Evolutionary conservation across 179 eudicot genomes (phyloP).

Genomic region (Beta corolliflora): DNA sequence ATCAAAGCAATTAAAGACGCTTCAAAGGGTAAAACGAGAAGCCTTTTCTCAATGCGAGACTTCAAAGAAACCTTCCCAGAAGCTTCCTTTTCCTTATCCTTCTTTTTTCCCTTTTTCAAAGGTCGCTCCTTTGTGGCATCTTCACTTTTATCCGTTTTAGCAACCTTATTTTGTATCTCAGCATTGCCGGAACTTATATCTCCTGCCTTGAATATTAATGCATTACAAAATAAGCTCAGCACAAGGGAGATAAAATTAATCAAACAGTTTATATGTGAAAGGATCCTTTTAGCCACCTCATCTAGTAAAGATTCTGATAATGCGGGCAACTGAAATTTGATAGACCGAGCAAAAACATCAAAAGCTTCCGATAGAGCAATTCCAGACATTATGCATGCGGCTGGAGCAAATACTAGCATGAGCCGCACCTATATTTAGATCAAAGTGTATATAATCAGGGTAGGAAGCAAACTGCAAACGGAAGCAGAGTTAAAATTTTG

Average conservation of each 20-base stretch:
- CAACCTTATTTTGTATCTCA: slow-evolving; percentile 45
- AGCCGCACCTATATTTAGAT: slow-evolving; percentile 70
- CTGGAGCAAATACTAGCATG: slow-evolving; percentile 99
- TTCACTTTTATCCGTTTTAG: slow-evolving; percentile 61
- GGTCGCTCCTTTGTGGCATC: slow-evolving; percentile 55
- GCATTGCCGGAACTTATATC: slow-evolving; percentile 46
- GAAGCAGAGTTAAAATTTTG: background rate
- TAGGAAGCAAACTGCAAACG: background rate
- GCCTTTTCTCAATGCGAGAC: slow-evolving; percentile 62
- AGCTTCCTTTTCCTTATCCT: slow-evolving; percentile 66
- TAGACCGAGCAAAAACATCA: slow-evolving; percentile 75
- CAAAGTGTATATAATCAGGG: slow-evolving; percentile 12
- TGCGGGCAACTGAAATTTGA: slow-evolving; percentile 69
- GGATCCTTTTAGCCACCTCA: slow-evolving; percentile 39
- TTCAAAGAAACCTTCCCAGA: slow-evolving; percentile 52
- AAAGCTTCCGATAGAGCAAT: slow-evolving; percentile 97
- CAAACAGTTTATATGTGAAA: background rate
- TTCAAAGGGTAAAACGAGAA: slow-evolving; percentile 84
- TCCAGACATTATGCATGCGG: slow-evolving; percentile 98
- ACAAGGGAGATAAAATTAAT: slow-evolving; percentile 3
- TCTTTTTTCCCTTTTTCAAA: slow-evolving; percentile 68
- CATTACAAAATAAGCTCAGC: slow-evolving; percentile 26
- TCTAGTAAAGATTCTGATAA: slow-evolving; percentile 35
- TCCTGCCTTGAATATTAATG: slow-evolving; percentile 64
- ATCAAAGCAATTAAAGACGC: slow-evolving; percentile 73